Evolutionary conservation across 192 early-diverging fungal species (phyloP).

Genomic region (Rhizophlyctis rosea): DNA sequence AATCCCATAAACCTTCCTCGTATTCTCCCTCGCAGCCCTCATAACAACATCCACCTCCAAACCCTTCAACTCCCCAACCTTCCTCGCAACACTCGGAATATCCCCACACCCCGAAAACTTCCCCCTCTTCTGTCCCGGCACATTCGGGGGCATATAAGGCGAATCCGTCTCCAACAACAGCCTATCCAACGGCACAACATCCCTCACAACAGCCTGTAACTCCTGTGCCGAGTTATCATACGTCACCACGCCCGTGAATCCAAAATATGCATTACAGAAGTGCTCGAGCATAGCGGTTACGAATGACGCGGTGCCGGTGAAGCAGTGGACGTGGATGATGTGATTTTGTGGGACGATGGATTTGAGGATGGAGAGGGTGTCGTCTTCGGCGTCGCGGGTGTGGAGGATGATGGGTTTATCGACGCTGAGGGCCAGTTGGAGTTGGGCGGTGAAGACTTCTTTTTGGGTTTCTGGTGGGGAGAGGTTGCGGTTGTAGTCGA

Average conservation of each 20-base stretch:
- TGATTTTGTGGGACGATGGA: neutral
- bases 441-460: constrained; percentile 5
- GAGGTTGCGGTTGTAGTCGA: constrained; percentile 12
- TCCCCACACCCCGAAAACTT: neutral
- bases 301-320: constrained; percentile 2
- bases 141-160: neutral
- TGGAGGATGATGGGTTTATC: constrained; percentile 13
- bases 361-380: constrained; percentile 13
- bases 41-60: constrained; percentile 8
- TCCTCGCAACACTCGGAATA: constrained; percentile 4
- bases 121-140: neutral
- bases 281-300: neutral
- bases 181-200: constrained; percentile 11
- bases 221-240: constrained; percentile 1
- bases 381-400: constrained; percentile 12
- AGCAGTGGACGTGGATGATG: constrained; percentile 15
- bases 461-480: constrained; percentile 5
- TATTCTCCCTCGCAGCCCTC: neutral
- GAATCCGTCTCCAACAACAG: constrained; percentile 16
- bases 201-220: constrained; percentile 3
- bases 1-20: neutral
- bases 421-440: neutral
- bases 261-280: constrained; percentile 4
- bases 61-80: constrained; percentile 13
- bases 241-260: constrained; percentile 16